Evolutionary conservation across 305 asterid species (phyloP).

Genomic region (Petunia hybrid): DNA sequence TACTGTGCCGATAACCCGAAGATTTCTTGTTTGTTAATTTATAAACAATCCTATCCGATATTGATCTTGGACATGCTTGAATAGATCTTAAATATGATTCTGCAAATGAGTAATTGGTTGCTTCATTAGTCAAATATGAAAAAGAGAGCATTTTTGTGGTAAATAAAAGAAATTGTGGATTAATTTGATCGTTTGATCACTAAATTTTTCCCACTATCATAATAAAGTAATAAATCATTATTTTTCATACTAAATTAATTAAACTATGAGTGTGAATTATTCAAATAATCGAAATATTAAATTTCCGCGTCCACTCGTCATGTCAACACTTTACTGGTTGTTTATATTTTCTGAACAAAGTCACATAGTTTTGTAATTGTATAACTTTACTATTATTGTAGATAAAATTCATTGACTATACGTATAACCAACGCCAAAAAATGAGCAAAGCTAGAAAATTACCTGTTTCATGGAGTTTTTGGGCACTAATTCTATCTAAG

Average conservation of each 20-base stretch:
- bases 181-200: neutral
- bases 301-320: neutral
- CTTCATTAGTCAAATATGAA: neutral
- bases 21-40: slow-evolving; percentile 52
- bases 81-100: slow-evolving; percentile 75
- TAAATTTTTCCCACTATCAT: neutral
- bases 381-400: neutral
- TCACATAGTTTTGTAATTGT: neutral
- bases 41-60: slow-evolving; percentile 76
- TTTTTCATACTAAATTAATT: no score
- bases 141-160: neutral
- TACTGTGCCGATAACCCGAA: slow-evolving; percentile 44
- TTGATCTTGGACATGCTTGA: slow-evolving; percentile 82
- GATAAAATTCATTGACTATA: neutral
- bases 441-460: no score
- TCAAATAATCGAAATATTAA: neutral
- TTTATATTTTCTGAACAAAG: neutral
- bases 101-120: slow-evolving; percentile 39
- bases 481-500: slow-evolving; percentile 76
- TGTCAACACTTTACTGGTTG: neutral
- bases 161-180: neutral
- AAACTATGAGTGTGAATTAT: no score
- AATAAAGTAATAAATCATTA: no score
- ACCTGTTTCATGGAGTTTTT: slow-evolving; percentile 95
- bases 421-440: neutral